These are phyloP conservation scores for Capillidium heterosporum DNA, from an alignment of 371 early-diverging fungal genomes.

Conservation along the genomic window DNA sequence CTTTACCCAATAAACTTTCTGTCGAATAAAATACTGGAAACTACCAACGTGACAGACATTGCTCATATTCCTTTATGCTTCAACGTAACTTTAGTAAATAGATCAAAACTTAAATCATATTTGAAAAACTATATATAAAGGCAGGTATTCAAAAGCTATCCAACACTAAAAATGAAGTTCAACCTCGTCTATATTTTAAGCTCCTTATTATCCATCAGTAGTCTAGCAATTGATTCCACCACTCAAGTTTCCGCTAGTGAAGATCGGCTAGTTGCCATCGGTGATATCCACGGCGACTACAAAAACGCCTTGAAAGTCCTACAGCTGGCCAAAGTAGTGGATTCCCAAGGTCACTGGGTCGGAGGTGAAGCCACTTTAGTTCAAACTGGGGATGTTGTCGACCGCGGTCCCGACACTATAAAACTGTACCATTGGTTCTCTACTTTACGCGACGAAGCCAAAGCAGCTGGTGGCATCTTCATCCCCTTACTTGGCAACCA, in stretches of 20 bases:
- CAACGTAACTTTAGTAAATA: no score
- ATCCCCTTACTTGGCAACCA: conserved; percentile 39
- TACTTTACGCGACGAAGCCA: conserved; percentile 34
- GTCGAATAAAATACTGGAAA: no score
- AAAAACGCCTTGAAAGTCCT: conserved; percentile 29
- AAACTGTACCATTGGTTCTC: conserved; percentile 34
- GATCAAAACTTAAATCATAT: no score
- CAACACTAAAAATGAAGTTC: no score
- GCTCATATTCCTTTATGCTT: no score
- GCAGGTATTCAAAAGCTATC: no score
- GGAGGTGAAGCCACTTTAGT: conserved; percentile 32
- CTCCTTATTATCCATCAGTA: no score
- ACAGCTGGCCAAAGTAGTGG: conserved; percentile 34
- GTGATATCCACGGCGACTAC: conserved; percentile 61
- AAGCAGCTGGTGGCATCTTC: conserved; percentile 29
- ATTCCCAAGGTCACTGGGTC: conserved; percentile 37
- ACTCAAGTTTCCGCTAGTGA: background rate
- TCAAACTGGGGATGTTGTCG: conserved; percentile 51
- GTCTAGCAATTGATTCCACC: no score
- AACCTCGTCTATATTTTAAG: no score
- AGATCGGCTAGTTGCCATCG: conserved; percentile 45
- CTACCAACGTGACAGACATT: no score
- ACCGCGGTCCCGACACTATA: conserved; percentile 54
- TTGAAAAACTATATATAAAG: no score
- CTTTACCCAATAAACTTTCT: no score